phyloP scores from a whole-genome alignment of 805 yeast genomes.

The Suhomyces vadensis region DNA sequence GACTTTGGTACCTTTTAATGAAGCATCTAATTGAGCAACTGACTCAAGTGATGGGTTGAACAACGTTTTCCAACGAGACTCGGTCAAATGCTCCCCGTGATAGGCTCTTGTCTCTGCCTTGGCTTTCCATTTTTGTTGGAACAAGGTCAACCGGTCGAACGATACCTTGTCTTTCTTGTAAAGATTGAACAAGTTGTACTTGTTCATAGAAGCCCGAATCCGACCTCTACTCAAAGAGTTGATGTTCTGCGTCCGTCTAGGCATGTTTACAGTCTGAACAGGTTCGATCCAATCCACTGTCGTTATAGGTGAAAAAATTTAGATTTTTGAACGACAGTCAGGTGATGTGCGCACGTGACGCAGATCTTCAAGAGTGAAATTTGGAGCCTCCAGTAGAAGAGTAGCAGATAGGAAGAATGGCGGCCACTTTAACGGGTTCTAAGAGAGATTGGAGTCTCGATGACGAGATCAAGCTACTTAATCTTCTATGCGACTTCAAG shows the following conservation, averaged over 20 bases:
- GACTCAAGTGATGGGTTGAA: slow-evolving; percentile 75
- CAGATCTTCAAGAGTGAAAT: no score
- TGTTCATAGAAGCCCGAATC: slow-evolving; percentile 88
- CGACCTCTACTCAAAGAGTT: slow-evolving; percentile 66
- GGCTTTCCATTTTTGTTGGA: slow-evolving; percentile 88
- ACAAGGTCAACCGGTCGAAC: slow-evolving; percentile 66
- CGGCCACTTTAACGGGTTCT: not conserved
- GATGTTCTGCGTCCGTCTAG: slow-evolving; percentile 58
- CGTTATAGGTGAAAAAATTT: not conserved
- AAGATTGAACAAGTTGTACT: slow-evolving; percentile 84
- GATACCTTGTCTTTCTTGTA: slow-evolving; percentile 65
- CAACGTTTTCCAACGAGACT: slow-evolving; percentile 70
- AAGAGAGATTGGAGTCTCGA: slow-evolving; percentile 53
- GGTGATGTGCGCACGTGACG: not conserved
- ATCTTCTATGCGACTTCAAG: slow-evolving; percentile 62
- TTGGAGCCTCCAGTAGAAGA: no score
- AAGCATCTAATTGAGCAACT: slow-evolving; percentile 86
- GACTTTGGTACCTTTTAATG: slow-evolving; percentile 58
- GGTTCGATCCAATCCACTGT: not conserved
- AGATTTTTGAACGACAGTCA: not conserved
- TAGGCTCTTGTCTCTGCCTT: slow-evolving; percentile 91
- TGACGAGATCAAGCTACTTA: slow-evolving; percentile 62
- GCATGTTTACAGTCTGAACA: slow-evolving; percentile 40
- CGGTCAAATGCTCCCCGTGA: slow-evolving; percentile 93
- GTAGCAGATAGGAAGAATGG: not conserved